Evolutionary conservation across 2,329 filamentous ascomycete genomes (phyloP).

Genomic region (Parastagonospora avenae): DNA sequence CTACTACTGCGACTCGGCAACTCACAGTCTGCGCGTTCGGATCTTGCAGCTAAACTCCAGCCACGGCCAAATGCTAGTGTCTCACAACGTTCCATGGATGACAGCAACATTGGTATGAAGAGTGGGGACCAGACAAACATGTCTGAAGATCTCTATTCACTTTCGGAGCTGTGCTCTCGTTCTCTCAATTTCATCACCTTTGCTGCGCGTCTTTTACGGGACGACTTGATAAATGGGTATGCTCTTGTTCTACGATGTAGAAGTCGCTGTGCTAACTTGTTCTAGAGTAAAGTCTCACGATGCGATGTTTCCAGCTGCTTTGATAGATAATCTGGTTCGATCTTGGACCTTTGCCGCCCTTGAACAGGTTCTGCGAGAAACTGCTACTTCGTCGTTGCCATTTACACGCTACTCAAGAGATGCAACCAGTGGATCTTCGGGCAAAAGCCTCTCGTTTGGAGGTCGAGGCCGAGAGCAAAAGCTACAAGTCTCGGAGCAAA

Average conservation of each 20-base stretch:
- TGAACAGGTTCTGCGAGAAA: conserved; percentile 77
- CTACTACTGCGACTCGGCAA: conserved; percentile 85
- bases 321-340: conserved; percentile 75
- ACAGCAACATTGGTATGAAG: conserved; percentile 36
- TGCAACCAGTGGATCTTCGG: conserved; percentile 33
- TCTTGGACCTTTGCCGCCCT: conserved; percentile 80
- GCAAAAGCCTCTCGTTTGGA: conserved; percentile 58
- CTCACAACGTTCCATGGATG: conserved; percentile 37
- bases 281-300: conserved; percentile 39
- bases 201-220: conserved; percentile 77
- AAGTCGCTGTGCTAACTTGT: background rate
- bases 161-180: conserved; percentile 86
- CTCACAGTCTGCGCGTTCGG: conserved; percentile 49
- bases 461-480: conserved; percentile 62
- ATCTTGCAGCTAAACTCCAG: conserved; percentile 46
- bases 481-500: conserved; percentile 67
- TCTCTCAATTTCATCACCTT: conserved; percentile 83
- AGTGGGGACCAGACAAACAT: conserved; percentile 53
- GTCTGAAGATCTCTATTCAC: conserved; percentile 73
- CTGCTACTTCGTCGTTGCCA: conserved; percentile 69
- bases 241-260: conserved; percentile 1
- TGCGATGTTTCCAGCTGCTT: conserved; percentile 49
- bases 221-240: conserved; percentile 73
- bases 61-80: conserved; percentile 29
- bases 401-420: conserved; percentile 55